Conservation (phyloP, 2,329 filamentous ascomycete species). For the Cercospora sp. region DNA sequence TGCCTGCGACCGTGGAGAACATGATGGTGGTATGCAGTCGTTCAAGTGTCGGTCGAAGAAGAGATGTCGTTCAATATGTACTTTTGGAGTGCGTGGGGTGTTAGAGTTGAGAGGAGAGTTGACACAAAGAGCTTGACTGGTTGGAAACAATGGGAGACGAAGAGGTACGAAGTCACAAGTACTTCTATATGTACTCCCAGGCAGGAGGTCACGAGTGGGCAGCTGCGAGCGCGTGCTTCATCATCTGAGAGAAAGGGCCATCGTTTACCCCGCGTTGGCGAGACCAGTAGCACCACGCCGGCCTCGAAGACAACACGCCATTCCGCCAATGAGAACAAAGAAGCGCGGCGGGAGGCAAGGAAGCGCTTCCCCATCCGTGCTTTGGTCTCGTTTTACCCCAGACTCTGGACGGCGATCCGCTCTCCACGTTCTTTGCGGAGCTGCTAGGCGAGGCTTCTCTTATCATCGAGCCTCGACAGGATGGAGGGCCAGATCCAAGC, state of each 20-base stretch:
- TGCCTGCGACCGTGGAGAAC: constrained; percentile 27
- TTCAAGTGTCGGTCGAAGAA: constrained; percentile 4
- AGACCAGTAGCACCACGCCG: neutral
- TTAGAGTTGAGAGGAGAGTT: constrained; percentile 17
- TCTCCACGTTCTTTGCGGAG: neutral
- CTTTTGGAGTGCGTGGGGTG: neutral
- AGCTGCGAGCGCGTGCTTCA: neutral
- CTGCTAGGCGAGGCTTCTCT: neutral
- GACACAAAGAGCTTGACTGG: neutral
- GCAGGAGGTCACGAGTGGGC: constrained; percentile 2
- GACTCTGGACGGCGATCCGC: neutral
- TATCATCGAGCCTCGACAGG: neutral
- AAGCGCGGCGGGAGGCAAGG: neutral
- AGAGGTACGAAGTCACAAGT: neutral
- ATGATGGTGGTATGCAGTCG: constrained; percentile 21
- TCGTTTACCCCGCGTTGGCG: constrained; percentile 8
- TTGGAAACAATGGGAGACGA: too few species aligned
- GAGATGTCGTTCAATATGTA: constrained; percentile 1
- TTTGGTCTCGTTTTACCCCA: constrained; percentile 1
- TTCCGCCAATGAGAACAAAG: neutral
- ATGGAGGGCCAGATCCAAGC: neutral
- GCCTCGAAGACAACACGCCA: neutral
- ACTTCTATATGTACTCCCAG: neutral
- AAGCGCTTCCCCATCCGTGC: constrained; percentile 5
- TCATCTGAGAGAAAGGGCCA: neutral